Percentiles rank a stretch among this genome's conserved stretches.
Conservation (phyloP, 2,329 filamentous ascomycete species). For the Paraphoma chrysanthemicola region DNA sequence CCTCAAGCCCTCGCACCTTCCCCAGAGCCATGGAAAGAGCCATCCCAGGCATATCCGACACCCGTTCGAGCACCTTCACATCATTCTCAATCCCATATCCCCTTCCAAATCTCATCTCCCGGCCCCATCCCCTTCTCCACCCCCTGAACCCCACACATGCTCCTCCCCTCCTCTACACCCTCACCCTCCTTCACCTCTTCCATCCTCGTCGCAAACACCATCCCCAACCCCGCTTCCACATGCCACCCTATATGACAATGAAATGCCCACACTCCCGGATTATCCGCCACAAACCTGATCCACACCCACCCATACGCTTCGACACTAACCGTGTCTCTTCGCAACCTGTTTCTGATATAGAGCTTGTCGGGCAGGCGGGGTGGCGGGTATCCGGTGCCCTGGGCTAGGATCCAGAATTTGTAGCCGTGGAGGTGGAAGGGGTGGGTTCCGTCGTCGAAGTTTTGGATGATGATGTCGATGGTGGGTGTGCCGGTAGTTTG, state of each 20-base stretch:
- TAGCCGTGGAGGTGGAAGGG: constrained; percentile 64
- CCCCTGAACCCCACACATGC: constrained; percentile 50
- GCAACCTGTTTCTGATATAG: constrained; percentile 53
- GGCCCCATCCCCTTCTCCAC: neutral
- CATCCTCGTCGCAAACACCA: constrained; percentile 63
- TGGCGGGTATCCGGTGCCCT: constrained; percentile 32
- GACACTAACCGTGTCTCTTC: constrained; percentile 72
- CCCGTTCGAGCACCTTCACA: too few relatives aligned
- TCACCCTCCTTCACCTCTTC: constrained; percentile 56
- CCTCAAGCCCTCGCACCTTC: neutral
- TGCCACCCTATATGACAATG: constrained; percentile 80
- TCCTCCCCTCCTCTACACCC: constrained; percentile 52
- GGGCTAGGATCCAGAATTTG: constrained; percentile 69
- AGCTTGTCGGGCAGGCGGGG: constrained; percentile 22
- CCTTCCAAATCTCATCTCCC: neutral
- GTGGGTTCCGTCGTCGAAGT: constrained; percentile 49
- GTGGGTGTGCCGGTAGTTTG: constrained; percentile 46
- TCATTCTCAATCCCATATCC: neutral
- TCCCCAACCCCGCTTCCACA: constrained; percentile 50
- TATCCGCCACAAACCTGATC: constrained; percentile 65
- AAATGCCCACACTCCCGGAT: constrained; percentile 67
- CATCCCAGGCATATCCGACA: too few relatives aligned
- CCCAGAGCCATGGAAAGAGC: too few relatives aligned
- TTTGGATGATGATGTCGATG: constrained; percentile 46
- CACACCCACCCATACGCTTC: constrained; percentile 72